These are phyloP conservation scores for Monsonia emarginata DNA, from an alignment of 441 rosid genomes.

Conservation along the genomic window DNA sequence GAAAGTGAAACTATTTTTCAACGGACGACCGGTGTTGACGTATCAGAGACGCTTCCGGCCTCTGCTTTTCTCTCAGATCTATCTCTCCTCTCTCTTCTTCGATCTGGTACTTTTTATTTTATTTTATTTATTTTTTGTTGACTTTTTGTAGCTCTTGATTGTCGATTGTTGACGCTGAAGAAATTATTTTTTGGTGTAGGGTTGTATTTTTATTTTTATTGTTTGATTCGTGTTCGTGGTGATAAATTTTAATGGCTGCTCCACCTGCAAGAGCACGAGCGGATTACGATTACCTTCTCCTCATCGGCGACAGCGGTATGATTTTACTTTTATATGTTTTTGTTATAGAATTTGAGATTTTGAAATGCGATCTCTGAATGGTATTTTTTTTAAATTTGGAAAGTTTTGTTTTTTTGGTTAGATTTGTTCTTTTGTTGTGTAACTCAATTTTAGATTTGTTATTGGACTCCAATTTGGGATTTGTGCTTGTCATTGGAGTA, in stretches of 20 bases:
- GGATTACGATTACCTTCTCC: constrained; percentile 23
- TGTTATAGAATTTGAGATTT: neutral
- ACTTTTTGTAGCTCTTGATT: neutral
- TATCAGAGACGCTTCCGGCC: constrained; percentile 3
- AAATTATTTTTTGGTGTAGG: neutral
- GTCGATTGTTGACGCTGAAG: neutral
- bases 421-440: neutral
- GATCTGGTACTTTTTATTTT: neutral
- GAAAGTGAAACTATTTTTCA: constrained; percentile 7
- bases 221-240: neutral
- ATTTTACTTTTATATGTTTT: neutral
- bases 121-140: no score
- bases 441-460: neutral
- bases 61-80: neutral
- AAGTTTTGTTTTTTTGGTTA: neutral
- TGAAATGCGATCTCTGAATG: neutral
- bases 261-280: constrained; percentile 24
- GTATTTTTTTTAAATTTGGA: neutral
- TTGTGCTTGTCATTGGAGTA: neutral
- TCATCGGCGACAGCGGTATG: constrained; percentile 25
- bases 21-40: constrained; percentile 17
- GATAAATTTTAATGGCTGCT: constrained; percentile 14
- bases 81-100: neutral
- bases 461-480: neutral
- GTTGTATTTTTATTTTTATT: neutral